These are phyloP conservation scores for Hypericum androsaemum DNA, from an alignment of 345 rosid species.

Conservation along the genomic window DNA sequence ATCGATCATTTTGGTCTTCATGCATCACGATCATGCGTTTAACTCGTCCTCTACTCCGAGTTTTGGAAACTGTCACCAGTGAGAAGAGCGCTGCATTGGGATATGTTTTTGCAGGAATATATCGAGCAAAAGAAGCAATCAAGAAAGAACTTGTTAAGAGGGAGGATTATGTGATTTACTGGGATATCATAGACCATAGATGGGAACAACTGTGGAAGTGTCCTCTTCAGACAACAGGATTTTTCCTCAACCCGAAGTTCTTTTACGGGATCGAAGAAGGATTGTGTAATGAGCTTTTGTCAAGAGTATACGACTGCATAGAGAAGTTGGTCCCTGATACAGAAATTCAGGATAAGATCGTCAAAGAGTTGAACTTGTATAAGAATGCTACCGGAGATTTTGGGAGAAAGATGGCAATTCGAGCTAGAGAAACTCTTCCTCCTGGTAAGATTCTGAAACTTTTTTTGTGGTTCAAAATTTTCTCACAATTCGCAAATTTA, in stretches of 20 bases:
- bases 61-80: constrained; percentile 44
- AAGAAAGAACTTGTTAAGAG: constrained; percentile 59
- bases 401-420: constrained; percentile 79
- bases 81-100: constrained; percentile 81
- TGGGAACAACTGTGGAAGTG: constrained; percentile 63
- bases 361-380: constrained; percentile 56
- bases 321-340: constrained; percentile 71
- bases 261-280: constrained; percentile 66
- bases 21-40: constrained; percentile 38
- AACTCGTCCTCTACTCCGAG: constrained; percentile 56
- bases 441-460: constrained; percentile 36
- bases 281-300: constrained; percentile 44
- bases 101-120: constrained; percentile 68
- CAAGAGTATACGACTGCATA: constrained; percentile 76
- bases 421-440: constrained; percentile 71
- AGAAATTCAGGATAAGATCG: constrained; percentile 60
- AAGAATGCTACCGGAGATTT: constrained; percentile 76
- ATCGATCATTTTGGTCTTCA: constrained; percentile 72
- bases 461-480: background rate
- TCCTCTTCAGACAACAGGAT: constrained; percentile 85
- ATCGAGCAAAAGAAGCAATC: constrained; percentile 69
- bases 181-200: constrained; percentile 75
- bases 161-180: constrained; percentile 57
- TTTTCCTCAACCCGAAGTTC: constrained; percentile 85
- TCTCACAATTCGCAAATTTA: too few species aligned